Conservation (phyloP, 163 green algal species). For the Trebouxia gelatinosa region DNA sequence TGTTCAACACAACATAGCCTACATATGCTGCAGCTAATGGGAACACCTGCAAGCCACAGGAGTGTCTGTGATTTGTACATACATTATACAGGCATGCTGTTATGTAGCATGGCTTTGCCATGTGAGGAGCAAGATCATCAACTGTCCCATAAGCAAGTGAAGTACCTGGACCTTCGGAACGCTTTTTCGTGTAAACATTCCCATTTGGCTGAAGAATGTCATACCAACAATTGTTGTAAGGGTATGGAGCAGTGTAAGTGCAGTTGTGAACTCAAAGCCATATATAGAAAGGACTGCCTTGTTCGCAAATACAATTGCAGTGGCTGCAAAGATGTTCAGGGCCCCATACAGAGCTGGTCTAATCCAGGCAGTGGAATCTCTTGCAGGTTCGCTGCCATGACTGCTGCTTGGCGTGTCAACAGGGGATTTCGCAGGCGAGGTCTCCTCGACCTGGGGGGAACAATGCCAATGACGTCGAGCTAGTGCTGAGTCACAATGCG, state of each 20-base stretch:
- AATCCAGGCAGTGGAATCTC: background rate
- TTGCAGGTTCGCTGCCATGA: too few relatives aligned
- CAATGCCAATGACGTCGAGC: too few relatives aligned
- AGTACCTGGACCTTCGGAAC: slow-evolving; percentile 9
- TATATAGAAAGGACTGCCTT: slow-evolving; percentile 61
- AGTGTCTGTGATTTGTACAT: background rate
- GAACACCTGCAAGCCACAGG: slow-evolving; percentile 30
- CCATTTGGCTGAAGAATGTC: slow-evolving; percentile 44
- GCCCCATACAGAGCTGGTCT: slow-evolving; percentile 1
- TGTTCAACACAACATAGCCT: slow-evolving; percentile 69
- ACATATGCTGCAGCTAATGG: slow-evolving; percentile 64
- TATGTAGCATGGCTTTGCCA: background rate
- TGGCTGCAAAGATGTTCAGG: slow-evolving; percentile 15
- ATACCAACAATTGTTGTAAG: slow-evolving; percentile 57
- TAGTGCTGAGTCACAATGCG: too few relatives aligned
- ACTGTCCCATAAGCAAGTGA: background rate
- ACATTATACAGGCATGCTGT: background rate
- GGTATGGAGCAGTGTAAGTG: slow-evolving; percentile 66
- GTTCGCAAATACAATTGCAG: slow-evolving; percentile 66
- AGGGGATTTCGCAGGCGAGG: too few relatives aligned
- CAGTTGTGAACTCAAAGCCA: slow-evolving; percentile 60
- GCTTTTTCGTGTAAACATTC: slow-evolving; percentile 40
- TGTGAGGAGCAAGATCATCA: background rate
- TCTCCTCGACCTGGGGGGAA: too few relatives aligned
- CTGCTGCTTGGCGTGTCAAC: too few relatives aligned